Base-by-base conservation (phyloP, 164 flowering plant species). In the Piper betle region DNA sequence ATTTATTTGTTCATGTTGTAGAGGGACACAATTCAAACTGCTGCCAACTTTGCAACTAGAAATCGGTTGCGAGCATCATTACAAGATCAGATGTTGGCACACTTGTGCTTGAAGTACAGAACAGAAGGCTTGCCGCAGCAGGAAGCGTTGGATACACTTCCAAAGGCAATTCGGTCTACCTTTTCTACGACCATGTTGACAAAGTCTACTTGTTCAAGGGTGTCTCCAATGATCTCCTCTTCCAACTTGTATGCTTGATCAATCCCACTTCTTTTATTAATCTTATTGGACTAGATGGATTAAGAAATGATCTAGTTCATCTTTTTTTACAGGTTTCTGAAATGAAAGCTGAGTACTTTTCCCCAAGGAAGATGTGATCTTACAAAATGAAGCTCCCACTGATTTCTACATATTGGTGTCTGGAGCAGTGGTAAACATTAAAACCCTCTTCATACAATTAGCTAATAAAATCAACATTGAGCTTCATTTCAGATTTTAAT, bases 311-410 rank as follows among this genome's bases (percentile, higher is more conserved):
- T 46, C 12, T 15, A 0, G 15, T 4, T 5, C 50, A 6, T 10
- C 5, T 63, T 46, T n/a, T 57, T 54, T 59, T 60, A 17, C 65
- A 91, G 97, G 96, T 91, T 43, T 87, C 98, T 4, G 98, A 87
- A 74, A 89, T 89, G 96, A 92, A 86, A 76, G 85, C 94, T 2
- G 97, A 89, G 73, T 92, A 84, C 67, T 92, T 84, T 69, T 88
- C 96, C 59, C 96, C 98, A 89, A 82, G 69, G 96, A 87, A 79
- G 97, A 92, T 70, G 84, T 89, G 39, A 87, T 89, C 63, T 78
- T 92, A 73, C 97, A 87, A 69, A 91, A 92, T 72, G 98, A 92
- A 80, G 94, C 97, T 48, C 97, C 98, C 3, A 89, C 96, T 18
- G 98, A 92, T 69, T 86, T 92, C 70, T 92, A 92, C 62, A 66